Evolutionary conservation across 2,329 filamentous ascomycete genomes (phyloP).

Genomic region (Setomelanomma holmii): DNA sequence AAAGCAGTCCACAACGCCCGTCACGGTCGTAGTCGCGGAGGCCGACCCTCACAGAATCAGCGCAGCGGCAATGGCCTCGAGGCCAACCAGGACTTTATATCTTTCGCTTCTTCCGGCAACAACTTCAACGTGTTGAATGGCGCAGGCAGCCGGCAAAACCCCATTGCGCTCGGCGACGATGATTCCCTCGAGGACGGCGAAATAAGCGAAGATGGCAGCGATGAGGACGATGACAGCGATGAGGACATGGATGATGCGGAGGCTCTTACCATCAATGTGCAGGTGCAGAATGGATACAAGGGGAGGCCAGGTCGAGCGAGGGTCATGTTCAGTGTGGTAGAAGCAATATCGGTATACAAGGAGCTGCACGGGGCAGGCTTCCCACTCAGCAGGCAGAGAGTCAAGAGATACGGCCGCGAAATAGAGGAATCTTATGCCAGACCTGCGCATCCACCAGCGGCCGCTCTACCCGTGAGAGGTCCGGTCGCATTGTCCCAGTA

Average conservation of each 20-base stretch:
- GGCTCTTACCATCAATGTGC: slow-evolving; percentile 34
- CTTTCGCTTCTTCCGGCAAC: slow-evolving; percentile 17
- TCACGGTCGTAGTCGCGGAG: slow-evolving; percentile 13
- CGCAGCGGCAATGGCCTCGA: slow-evolving; percentile 6
- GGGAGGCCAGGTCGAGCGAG: slow-evolving; percentile 9
- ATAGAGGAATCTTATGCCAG: neutral
- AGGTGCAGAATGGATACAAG: slow-evolving; percentile 11
- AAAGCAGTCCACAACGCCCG: slow-evolving; percentile 28
- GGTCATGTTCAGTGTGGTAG: slow-evolving; percentile 27
- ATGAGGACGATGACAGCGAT: slow-evolving; percentile 15
- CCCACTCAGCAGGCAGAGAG: slow-evolving; percentile 16
- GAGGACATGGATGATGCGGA: slow-evolving; percentile 20
- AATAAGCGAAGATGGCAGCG: slow-evolving; percentile 12
- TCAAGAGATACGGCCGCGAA: slow-evolving; percentile 11
- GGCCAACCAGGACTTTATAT: slow-evolving; percentile 18
- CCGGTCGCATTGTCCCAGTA: neutral
- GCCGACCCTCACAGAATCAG: slow-evolving; percentile 8
- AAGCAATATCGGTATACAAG: slow-evolving; percentile 26
- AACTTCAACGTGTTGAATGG: slow-evolving; percentile 24
- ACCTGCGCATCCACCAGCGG: no score
- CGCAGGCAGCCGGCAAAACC: slow-evolving; percentile 17
- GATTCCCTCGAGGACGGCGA: slow-evolving; percentile 21
- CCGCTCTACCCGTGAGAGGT: no score
- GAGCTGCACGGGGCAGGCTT: slow-evolving; percentile 20
- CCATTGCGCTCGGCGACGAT: slow-evolving; percentile 15